phyloP scores from a whole-genome alignment of 179 eudicot species.

The Patellifolia procumbens region DNA sequence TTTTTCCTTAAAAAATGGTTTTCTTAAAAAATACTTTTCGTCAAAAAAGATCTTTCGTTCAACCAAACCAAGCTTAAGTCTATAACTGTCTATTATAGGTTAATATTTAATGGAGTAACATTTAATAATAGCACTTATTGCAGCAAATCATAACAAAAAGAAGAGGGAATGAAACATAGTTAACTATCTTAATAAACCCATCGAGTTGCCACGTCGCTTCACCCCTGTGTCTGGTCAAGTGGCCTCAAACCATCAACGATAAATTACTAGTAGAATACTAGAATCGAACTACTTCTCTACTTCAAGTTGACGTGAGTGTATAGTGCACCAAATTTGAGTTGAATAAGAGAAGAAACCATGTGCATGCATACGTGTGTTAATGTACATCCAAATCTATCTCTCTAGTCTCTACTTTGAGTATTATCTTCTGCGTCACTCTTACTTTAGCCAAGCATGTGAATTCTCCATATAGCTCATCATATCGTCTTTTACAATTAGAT shows the following conservation, averaged over 20 bases:
- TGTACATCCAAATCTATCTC: conserved; percentile 16
- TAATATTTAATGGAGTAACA: too few relatives aligned
- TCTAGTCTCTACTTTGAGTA: not conserved
- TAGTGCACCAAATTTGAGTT: not conserved
- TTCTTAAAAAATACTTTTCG: too few relatives aligned
- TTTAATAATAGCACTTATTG: too few relatives aligned
- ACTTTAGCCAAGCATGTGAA: conserved; percentile 13
- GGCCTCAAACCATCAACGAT: too few relatives aligned
- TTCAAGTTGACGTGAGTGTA: not conserved
- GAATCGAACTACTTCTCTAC: not conserved
- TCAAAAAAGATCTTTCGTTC: too few relatives aligned
- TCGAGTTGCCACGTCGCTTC: not conserved
- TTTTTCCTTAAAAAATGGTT: too few relatives aligned
- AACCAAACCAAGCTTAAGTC: too few relatives aligned
- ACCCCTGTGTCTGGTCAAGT: not conserved
- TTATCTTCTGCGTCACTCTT: conserved; percentile 9
- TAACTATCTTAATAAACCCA: not conserved
- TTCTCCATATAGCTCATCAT: too few relatives aligned
- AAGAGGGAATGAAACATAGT: too few relatives aligned
- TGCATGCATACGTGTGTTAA: conserved; percentile 24
- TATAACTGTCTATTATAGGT: too few relatives aligned
- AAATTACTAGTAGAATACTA: not conserved
- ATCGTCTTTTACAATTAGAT: too few relatives aligned
- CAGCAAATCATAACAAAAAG: too few relatives aligned
- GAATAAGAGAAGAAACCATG: not conserved